Conservation (phyloP, 257 asterid genomes). For the Buddleja alternifolia region DNA sequence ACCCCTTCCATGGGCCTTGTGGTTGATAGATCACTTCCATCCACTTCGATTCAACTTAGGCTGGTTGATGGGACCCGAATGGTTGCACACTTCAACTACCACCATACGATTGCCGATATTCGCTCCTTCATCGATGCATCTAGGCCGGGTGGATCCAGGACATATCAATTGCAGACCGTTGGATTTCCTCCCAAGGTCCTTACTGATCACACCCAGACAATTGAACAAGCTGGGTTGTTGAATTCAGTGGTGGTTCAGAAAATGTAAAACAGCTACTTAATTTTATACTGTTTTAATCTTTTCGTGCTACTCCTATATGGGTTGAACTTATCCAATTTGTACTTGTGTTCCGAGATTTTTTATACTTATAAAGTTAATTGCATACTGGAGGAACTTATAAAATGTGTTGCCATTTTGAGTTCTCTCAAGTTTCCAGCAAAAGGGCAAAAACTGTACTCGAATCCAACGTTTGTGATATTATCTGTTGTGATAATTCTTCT, state of each 20-base stretch:
- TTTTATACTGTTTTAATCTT: too few species aligned
- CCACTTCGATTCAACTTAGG: constrained; percentile 90
- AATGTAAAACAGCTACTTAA: constrained; percentile 34
- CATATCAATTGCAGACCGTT: constrained; percentile 76
- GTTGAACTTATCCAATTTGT: too few species aligned
- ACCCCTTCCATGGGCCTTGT: constrained; percentile 59
- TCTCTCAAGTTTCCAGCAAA: too few species aligned
- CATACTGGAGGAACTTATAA: too few species aligned
- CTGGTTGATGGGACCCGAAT: constrained; percentile 95
- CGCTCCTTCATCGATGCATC: constrained; percentile 81
- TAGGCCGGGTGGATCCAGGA: constrained; percentile 61
- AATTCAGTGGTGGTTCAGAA: constrained; percentile 93
- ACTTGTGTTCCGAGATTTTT: too few species aligned
- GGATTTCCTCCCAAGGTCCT: constrained; percentile 92
- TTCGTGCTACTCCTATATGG: too few species aligned
- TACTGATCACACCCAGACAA: constrained; percentile 72
- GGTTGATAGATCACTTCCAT: constrained; percentile 74
- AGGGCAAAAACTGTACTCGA: too few species aligned
- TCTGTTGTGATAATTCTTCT: too few species aligned
- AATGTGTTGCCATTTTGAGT: too few species aligned
- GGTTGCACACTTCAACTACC: constrained; percentile 87
- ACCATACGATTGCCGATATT: constrained; percentile 73
- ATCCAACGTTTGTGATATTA: too few species aligned
- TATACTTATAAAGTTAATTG: too few species aligned
- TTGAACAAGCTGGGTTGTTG: constrained; percentile 84